Evolutionary conservation across 805 yeast species (phyloP).

Genomic region (Metschnikowia shivogae): DNA sequence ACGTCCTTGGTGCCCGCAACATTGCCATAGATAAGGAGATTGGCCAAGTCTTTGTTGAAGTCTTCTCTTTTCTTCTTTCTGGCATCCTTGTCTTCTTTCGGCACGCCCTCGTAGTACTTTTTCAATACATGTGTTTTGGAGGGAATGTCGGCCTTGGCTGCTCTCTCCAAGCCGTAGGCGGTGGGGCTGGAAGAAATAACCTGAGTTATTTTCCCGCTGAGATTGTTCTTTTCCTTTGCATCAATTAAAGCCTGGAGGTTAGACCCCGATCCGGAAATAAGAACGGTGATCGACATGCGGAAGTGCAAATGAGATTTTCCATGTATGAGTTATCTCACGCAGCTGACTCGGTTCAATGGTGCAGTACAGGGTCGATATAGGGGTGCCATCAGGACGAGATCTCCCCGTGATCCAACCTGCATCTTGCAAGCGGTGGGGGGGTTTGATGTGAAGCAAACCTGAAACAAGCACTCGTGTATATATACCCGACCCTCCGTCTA

Average conservation of each 20-base stretch:
- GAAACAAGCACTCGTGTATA: too few species aligned
- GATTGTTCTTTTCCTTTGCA: conserved; percentile 43
- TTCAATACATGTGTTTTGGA: conserved; percentile 68
- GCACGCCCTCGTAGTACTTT: conserved; percentile 66
- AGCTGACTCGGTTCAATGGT: conserved; percentile 5
- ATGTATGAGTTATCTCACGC: conserved; percentile 3
- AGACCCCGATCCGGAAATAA: conserved; percentile 95
- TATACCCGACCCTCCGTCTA: too few species aligned
- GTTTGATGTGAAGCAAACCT: too few species aligned
- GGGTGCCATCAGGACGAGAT: neutral
- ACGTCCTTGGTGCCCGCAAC: conserved; percentile 27
- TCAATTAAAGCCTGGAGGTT: conserved; percentile 93
- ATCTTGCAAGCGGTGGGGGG: too few species aligned
- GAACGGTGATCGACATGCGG: conserved; percentile 50
- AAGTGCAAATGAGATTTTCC: conserved; percentile 3
- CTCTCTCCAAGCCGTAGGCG: conserved; percentile 88
- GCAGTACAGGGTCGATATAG: neutral
- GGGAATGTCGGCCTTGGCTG: conserved; percentile 65
- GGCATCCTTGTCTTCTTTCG: conserved; percentile 59
- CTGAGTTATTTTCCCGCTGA: conserved; percentile 55
- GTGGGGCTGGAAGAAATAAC: conserved; percentile 81
- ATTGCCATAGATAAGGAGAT: conserved; percentile 52
- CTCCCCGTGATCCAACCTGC: too few species aligned
- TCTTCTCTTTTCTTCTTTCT: conserved; percentile 59
- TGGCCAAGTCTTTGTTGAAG: conserved; percentile 78